A percentile compares a stretch with the other conserved stretches of the same genome.
Conservation (phyloP, 83 land plant genomes). For the Picea abies region DNA sequence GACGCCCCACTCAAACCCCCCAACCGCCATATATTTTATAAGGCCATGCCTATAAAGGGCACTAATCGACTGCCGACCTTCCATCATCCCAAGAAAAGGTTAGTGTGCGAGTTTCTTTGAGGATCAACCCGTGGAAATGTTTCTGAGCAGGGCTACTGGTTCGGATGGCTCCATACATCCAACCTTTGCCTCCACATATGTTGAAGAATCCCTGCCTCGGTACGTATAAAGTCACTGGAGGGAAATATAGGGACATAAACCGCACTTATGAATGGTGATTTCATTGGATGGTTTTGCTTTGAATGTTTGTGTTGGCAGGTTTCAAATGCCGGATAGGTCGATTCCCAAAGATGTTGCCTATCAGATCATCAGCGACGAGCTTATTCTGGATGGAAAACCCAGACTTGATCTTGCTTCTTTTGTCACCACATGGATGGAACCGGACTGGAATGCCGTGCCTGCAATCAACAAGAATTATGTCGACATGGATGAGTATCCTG, state of each 20-base stretch:
- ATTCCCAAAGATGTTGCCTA: slow-evolving; percentile 68
- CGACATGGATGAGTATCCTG: slow-evolving; percentile 78
- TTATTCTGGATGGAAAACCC: slow-evolving; percentile 75
- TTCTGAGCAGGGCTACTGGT: neutral
- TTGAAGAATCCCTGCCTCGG: neutral
- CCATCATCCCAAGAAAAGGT: too few relatives aligned
- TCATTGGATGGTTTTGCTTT: too few relatives aligned
- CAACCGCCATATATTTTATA: too few relatives aligned
- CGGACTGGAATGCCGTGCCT: too few relatives aligned
- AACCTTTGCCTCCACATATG: neutral
- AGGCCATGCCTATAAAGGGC: too few relatives aligned
- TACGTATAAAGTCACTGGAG: neutral
- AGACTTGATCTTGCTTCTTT: slow-evolving; percentile 66
- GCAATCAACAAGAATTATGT: slow-evolving; percentile 65
- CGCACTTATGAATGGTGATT: too few relatives aligned
- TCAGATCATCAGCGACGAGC: slow-evolving; percentile 14
- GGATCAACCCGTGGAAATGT: neutral
- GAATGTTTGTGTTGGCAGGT: slow-evolving; percentile 14
- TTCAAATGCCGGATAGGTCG: slow-evolving; percentile 35
- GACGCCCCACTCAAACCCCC: too few relatives aligned
- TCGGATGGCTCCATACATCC: neutral
- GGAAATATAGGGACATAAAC: too few relatives aligned
- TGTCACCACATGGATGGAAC: slow-evolving; percentile 23
- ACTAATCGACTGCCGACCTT: too few relatives aligned
- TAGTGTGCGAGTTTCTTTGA: too few relatives aligned